These are phyloP conservation scores for Kazachstania martiniae DNA, from an alignment of 805 yeast species.

Conservation along the genomic window DNA sequence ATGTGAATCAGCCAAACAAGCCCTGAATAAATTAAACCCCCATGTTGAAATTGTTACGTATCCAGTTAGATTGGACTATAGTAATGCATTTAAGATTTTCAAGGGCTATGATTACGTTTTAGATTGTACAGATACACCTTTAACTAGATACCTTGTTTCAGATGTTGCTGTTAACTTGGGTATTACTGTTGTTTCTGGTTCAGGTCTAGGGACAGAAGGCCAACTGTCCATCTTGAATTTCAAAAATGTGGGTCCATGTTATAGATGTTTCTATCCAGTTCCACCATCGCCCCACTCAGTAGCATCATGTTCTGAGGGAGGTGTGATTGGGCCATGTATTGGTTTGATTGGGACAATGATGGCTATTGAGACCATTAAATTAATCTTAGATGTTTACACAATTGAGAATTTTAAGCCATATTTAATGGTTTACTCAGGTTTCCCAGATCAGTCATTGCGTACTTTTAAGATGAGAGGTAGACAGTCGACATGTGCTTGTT, in stretches of 20 bases:
- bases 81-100: conserved; percentile 56
- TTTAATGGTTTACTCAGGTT: conserved; percentile 56
- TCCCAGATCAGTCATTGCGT: conserved; percentile 54
- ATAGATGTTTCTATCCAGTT: conserved; percentile 81
- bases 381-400: conserved; percentile 47
- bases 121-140: conserved; percentile 94
- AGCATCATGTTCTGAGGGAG: conserved; percentile 84
- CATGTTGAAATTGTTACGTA: conserved; percentile 44
- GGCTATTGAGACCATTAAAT: conserved; percentile 79
- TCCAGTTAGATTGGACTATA: conserved; percentile 38
- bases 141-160: conserved; percentile 72
- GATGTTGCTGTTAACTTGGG: conserved; percentile 67
- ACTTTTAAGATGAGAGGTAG: conserved; percentile 71
- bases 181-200: conserved; percentile 76
- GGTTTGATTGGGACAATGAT: conserved; percentile 83
- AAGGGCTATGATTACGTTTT: conserved; percentile 61
- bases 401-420: conserved; percentile 52
- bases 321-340: conserved; percentile 92
- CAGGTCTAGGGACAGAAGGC: conserved; percentile 87
- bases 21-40: conserved; percentile 53
- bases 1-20: conserved; percentile 64
- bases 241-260: conserved; percentile 69
- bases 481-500: conserved; percentile 48
- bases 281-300: conserved; percentile 84
- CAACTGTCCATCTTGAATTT: conserved; percentile 73